phyloP scores from a whole-genome alignment of 768 basidiomycete genomes.

The Leccinum disarticulatum region DNA sequence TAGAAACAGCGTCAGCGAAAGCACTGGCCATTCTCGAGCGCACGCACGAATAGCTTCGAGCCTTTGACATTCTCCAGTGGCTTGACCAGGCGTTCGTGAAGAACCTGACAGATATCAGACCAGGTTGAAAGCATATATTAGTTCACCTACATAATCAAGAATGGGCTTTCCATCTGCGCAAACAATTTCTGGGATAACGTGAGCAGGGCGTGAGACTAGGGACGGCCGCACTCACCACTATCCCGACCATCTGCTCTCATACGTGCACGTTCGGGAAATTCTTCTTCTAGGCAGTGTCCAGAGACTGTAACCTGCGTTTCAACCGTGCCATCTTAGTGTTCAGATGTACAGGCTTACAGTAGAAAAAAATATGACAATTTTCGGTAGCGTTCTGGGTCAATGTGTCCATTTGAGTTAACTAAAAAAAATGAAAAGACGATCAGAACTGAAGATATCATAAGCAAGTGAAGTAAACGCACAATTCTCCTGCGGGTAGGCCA shows the following conservation, averaged over 20 bases:
- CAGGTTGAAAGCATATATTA: too few species aligned
- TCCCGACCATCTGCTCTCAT: constrained; percentile 48
- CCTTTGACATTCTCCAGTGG: constrained; percentile 22
- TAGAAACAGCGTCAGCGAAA: constrained; percentile 7
- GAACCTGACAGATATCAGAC: constrained; percentile 11
- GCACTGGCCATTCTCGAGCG: background rate
- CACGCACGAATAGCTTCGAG: constrained; percentile 20
- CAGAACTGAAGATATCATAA: background rate
- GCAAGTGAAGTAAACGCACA: background rate
- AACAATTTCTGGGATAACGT: constrained; percentile 19
- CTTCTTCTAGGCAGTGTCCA: constrained; percentile 23
- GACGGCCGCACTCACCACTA: constrained; percentile 37
- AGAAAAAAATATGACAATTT: constrained; percentile 53
- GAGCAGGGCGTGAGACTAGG: background rate
- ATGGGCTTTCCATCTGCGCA: constrained; percentile 21
- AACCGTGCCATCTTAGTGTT: background rate
- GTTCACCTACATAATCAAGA: constrained; percentile 21
- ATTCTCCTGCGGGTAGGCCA: background rate
- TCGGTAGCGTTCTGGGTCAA: constrained; percentile 43
- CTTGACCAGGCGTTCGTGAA: constrained; percentile 19
- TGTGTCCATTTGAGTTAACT: constrained; percentile 39
- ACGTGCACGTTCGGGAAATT: constrained; percentile 25
- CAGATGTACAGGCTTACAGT: constrained; percentile 39
- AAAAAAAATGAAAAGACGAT: background rate
- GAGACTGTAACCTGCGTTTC: background rate